These are phyloP conservation scores for Schizophyllum commune DNA, from an alignment of 1,284 basidiomycete species.

Conservation along the genomic window DNA sequence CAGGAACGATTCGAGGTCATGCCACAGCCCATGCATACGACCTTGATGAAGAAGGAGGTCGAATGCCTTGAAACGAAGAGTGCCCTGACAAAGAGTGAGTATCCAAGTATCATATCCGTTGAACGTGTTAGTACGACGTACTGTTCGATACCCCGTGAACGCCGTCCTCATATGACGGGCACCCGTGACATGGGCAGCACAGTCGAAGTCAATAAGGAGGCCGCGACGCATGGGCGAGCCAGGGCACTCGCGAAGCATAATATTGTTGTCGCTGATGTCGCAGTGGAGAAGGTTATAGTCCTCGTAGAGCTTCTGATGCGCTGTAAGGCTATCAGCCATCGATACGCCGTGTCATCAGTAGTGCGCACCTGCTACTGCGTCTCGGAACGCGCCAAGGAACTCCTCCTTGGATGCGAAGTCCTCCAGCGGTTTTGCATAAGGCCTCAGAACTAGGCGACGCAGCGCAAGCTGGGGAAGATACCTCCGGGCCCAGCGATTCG, in stretches of 20 bases:
- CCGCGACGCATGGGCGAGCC: background rate
- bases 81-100: conserved; percentile 1
- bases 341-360: too few relatives aligned
- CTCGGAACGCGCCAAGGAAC: conserved; percentile 7
- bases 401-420: conserved; percentile 2
- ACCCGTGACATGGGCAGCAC: background rate
- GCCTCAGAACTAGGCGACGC: conserved; percentile 7
- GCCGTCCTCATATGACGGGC: background rate
- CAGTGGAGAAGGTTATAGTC: conserved; percentile 1
- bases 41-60: conserved; percentile 5
- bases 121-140: background rate
- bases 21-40: background rate
- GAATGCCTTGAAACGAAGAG: conserved; percentile 7
- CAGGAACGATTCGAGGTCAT: conserved; percentile 7
- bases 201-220: conserved; percentile 6
- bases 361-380: conserved; percentile 5
- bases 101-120: background rate
- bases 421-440: background rate
- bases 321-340: background rate
- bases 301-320: conserved; percentile 5
- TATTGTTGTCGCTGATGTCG: conserved; percentile 9
- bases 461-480: background rate
- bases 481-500: too few relatives aligned
- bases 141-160: background rate
- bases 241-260: conserved; percentile 1